Percentiles rank a stretch among this genome's conserved stretches.
These are phyloP conservation scores for Tremellales sp. DNA, from an alignment of 1,284 basidiomycete species.

Conservation along the genomic window DNA sequence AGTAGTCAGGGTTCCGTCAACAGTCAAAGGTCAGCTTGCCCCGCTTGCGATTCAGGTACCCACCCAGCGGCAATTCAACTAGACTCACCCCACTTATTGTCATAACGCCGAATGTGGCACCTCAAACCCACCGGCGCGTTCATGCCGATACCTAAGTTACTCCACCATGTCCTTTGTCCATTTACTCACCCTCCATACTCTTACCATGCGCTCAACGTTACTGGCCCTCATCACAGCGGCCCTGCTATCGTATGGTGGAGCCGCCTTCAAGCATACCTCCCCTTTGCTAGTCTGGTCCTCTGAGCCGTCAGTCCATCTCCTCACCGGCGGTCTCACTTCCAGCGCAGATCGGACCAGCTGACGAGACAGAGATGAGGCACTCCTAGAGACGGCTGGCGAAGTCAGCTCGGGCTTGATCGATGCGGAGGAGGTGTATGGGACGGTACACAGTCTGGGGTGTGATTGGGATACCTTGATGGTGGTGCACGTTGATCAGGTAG, in stretches of 20 bases:
- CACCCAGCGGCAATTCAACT: no score
- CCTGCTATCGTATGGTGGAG: slow-evolving; percentile 18
- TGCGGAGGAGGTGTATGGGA: slow-evolving; percentile 36
- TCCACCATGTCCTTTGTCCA: slow-evolving; percentile 4
- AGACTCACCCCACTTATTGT: not conserved
- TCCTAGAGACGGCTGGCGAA: slow-evolving; percentile 22
- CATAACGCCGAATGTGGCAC: slow-evolving; percentile 4
- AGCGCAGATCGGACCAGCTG: not conserved
- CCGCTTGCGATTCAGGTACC: no score
- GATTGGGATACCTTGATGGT: slow-evolving; percentile 37
- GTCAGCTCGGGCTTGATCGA: slow-evolving; percentile 29
- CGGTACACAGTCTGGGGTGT: slow-evolving; percentile 36
- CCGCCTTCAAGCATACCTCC: slow-evolving; percentile 40
- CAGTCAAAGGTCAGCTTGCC: no score
- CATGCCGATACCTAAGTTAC: not conserved
- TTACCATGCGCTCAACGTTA: not conserved
- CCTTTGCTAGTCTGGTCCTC: slow-evolving; percentile 42
- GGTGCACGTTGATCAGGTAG: slow-evolving; percentile 27
- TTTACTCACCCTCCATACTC: not conserved
- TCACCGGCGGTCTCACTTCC: not conserved
- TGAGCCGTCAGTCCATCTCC: slow-evolving; percentile 25
- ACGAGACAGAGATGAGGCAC: slow-evolving; percentile 20
- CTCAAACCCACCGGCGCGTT: no score
- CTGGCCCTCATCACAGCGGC: slow-evolving; percentile 13
- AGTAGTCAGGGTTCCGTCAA: no score